Evolutionary conservation across 192 early-diverging fungal species (phyloP), one percentile per base, ranked within the genome.

Genomic region (Coemansia sp.): DNA sequence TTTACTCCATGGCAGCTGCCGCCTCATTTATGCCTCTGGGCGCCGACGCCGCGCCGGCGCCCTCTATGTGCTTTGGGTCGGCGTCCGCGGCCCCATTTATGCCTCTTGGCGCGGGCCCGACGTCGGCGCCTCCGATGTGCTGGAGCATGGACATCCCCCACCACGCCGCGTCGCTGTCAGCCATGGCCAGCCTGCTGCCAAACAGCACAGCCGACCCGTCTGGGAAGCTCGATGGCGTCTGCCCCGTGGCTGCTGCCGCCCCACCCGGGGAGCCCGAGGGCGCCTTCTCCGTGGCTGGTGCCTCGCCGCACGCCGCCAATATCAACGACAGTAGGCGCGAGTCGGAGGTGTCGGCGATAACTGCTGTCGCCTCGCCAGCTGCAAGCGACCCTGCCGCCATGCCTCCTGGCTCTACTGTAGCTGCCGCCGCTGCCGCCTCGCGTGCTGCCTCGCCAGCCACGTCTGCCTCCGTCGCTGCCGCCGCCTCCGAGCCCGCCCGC

Each of bases 321-420:
- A 66, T 77, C 19, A 49, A 30, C 56, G 68, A 66, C 34, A 77
- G 74, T 63, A 65, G 74, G 32, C 74, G 74, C 59, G 67, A 77
- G 63, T 77, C 74, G 5, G 74, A 66, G 49, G 56, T 65, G 34
- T 77, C 74, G 15, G 74, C 51, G 5, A 56, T 77, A 49, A 77
- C 74, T 62, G 68, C 74, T 30, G 74, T 77, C 4, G 67, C 74
- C 15, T 66, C 74, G 10, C 68, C 68, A 11, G 36, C 53, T 17
- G 68, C 63, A n/a, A 57, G 53, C 21, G 57, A 55, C 8, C 40
- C 53, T 23, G 33, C 19, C 3, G 41, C 55, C 9, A 40, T 49
- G 25, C 52, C 41, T 2, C 21, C 53, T 5, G 70, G 51, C 1
- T 48, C 63, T 34, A 25, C 49, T 29, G 18, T 11, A 5, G 8